phyloP scores from a whole-genome alignment of 441 rosid genomes.

The Daphne laureola region DNA sequence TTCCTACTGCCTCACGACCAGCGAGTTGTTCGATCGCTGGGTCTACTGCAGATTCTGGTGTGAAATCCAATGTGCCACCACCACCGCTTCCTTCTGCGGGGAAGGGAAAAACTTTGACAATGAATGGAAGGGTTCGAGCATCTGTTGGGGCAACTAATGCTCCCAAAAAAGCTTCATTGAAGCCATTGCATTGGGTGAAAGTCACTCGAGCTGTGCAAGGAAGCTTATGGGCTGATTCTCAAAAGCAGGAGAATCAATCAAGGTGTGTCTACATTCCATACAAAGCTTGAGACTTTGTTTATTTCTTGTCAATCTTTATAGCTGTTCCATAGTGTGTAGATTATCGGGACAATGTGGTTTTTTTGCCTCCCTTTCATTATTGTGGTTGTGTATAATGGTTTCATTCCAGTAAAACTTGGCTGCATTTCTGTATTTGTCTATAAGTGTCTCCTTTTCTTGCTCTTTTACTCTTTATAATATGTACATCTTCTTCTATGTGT shows the following conservation, averaged over 20 bases:
- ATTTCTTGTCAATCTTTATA: no score
- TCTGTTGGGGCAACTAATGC: slow-evolving; percentile 32
- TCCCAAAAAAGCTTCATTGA: slow-evolving; percentile 65
- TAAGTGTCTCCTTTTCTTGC: no score
- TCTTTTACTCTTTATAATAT: no score
- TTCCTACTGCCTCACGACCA: slow-evolving; percentile 30
- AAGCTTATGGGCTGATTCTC: slow-evolving; percentile 96
- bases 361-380: no score
- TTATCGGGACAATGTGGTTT: no score
- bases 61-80: slow-evolving; percentile 40
- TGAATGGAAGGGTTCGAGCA: slow-evolving; percentile 54
- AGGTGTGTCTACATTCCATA: slow-evolving; percentile 38
- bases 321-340: no score
- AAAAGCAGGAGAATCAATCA: slow-evolving; percentile 66
- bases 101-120: slow-evolving; percentile 41
- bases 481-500: no score
- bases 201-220: slow-evolving; percentile 90
- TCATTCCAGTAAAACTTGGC: no score
- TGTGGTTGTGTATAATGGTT: no score
- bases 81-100: slow-evolving; percentile 70
- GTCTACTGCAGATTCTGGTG: no score
- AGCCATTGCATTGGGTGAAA: slow-evolving; percentile 96
- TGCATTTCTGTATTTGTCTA: no score
- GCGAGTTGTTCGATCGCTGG: neutral
- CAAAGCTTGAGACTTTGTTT: no score